These are phyloP conservation scores for Fusarium xyrophilum DNA, from an alignment of 2,329 filamentous ascomycete species.

Conservation along the genomic window DNA sequence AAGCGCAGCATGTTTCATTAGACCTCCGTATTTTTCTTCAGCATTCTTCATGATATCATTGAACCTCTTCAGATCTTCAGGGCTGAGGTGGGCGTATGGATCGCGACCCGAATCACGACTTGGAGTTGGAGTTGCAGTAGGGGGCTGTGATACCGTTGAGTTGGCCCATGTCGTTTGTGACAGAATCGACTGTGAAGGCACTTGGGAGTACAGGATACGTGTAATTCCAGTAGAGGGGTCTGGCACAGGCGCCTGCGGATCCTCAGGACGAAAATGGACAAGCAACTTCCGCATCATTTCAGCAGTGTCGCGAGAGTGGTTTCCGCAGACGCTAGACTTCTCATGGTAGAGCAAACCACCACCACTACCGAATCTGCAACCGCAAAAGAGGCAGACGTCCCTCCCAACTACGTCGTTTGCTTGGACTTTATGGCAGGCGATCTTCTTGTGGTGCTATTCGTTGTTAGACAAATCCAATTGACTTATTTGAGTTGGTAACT, in stretches of 20 bases:
- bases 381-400: conserved; percentile 55
- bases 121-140: conserved; percentile 29
- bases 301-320: conserved; percentile 40
- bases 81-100: conserved; percentile 55
- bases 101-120: conserved; percentile 48
- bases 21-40: conserved; percentile 48
- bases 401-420: conserved; percentile 32
- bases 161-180: conserved; percentile 2
- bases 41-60: conserved; percentile 42
- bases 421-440: conserved; percentile 35
- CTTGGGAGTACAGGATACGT: background rate
- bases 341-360: conserved; percentile 55
- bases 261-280: conserved; percentile 5
- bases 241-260: background rate
- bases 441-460: conserved; percentile 41
- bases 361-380: conserved; percentile 51
- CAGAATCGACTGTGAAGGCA: background rate
- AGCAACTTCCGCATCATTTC: conserved; percentile 23
- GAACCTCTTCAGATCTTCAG: conserved; percentile 37
- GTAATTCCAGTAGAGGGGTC: background rate
- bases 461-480: conserved; percentile 19
- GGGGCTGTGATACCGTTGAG: background rate
- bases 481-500: conserved; percentile 9
- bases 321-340: conserved; percentile 56
- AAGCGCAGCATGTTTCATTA: conserved; percentile 52